Evolutionary conservation across 2,329 filamentous ascomycete species (phyloP), one percentile per base, ranked within the genome.

Genomic region (Colletotrichum sp.): DNA sequence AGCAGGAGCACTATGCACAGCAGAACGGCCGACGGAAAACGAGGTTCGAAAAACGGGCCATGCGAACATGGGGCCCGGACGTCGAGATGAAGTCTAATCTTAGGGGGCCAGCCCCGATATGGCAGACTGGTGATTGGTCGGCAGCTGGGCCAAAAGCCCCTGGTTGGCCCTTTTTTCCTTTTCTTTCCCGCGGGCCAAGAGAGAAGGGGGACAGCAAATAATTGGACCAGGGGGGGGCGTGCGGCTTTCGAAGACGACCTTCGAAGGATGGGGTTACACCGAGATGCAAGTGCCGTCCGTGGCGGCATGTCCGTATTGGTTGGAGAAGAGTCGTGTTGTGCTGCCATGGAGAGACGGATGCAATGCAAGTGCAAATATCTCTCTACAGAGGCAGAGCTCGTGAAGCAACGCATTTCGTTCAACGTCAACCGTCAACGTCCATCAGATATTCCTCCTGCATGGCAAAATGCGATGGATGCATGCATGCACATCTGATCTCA

Each of bases 71-170:
- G 73, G 70, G 56, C 70, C 73, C 70, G 64, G 73, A 64, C 73
- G 55, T 73, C 73, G 69, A 75, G 73, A 75, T 75, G 73, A 73
- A 73, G 73, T 68, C 38, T 75, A 75, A 75, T 75, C 73, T 73
- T 38, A 43, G 43, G 43, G 66, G 66, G 18, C 32, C 9, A 26
- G 32, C 15, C 60, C 56, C 64, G 55, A 73, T 58, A 36, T 64
- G 64, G 36, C 28, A 13, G 56, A 9, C 6, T 16, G 15, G 6
- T 73, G 56, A 75, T 75, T 75, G 73, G 73, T 26, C 21, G 52
- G 34, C 0, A 60, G 52, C 7, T 43, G 52, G 32, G 52, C 66
- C 12, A 26, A 3, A 21, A 61, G 68, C 72, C 72, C 67, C 60
- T 73, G 58, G 58, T 32, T 68, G 13, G 18, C 34, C 69, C 30